Base-by-base conservation (phyloP, 108 stramenopile genomes). In the Skeletonema marinoi region DNA sequence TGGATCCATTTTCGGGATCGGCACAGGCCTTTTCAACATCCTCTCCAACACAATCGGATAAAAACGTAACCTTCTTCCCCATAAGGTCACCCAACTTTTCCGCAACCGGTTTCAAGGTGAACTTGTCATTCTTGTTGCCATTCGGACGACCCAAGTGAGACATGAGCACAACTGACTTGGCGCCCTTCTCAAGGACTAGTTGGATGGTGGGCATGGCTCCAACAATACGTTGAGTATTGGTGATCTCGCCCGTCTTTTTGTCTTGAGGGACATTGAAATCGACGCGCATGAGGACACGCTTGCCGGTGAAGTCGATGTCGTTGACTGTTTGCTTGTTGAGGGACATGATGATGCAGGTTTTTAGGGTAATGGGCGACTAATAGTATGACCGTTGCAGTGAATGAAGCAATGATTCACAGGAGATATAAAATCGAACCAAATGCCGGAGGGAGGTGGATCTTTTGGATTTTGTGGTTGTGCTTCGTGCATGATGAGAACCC, bases 81-180 rank as follows among this genome's bases (percentile, higher is more conserved):
- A 95, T 58, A 3, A 89, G 78, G 63, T 93, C 85, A 6, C 69
- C 78, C 51, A 95, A 68, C 13, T 88, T 70, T n/a, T 38, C 63
- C 3, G 92, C 88, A 32, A 92, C 87, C 16, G 94, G 92, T 11
- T 29, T 77, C 17, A 95, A 82, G 11, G 87, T 75, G 30, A 69
- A 75, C 33, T 75, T 75, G 31, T 32, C n/a, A 50, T 75, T 75
- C 56, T 68, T 68, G 21, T 21, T 8, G 3, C 74, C 74, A 29
- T 75, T 54, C 1, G 74, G 74, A 25, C 74, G 67, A 14, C 74
- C 74, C 16, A 75, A 36, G 25, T 75, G 74, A 29, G 68, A 69
- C 74, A 75, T 75, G 41, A 73, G 65, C 3, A 73, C 65, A 65
- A 73, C 73, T 14, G 65, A 48, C 65, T 73, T 73, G 36, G 73